These are phyloP conservation scores for Coleophoma eucalyptorum DNA, from an alignment of 2,329 filamentous ascomycete species.

Conservation along the genomic window DNA sequence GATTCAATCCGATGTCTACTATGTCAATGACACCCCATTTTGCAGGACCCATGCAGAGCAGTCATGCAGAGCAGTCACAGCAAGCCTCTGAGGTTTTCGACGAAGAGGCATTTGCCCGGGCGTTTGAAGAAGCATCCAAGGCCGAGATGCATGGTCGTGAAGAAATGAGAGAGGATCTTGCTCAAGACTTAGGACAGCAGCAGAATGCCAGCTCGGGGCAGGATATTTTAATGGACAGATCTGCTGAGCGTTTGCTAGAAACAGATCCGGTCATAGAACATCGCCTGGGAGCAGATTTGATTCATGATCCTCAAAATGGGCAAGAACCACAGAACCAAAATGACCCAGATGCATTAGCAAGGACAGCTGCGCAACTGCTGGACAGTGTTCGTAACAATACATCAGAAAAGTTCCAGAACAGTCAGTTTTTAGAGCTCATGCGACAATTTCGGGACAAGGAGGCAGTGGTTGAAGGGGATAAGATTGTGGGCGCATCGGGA, in stretches of 20 bases:
- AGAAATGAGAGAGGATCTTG: constrained; percentile 6
- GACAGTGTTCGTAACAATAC: constrained; percentile 65
- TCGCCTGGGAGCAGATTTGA: constrained; percentile 28
- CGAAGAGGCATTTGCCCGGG: constrained; percentile 50
- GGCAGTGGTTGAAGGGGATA: constrained; percentile 68
- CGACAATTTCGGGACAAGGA: constrained; percentile 68
- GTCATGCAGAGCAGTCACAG: constrained; percentile 9
- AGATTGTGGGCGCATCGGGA: constrained; percentile 42
- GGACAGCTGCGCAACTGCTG: constrained; percentile 68
- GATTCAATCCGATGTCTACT: constrained; percentile 10
- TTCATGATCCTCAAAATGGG: constrained; percentile 23
- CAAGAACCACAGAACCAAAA: constrained; percentile 27
- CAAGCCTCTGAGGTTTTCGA: constrained; percentile 40
- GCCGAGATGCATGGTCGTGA: neutral
- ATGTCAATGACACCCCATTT: constrained; percentile 4
- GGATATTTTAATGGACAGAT: constrained; percentile 21
- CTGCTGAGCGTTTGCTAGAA: constrained; percentile 8
- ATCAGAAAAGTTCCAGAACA: constrained; percentile 73
- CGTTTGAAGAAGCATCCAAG: constrained; percentile 38
- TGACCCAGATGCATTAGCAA: constrained; percentile 58
- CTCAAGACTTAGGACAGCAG: constrained; percentile 7
- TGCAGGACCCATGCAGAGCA: constrained; percentile 3
- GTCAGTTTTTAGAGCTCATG: constrained; percentile 75
- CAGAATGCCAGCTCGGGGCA: constrained; percentile 10
- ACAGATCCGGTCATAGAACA: constrained; percentile 18